Evolutionary conservation across 2,329 filamentous ascomycete species (phyloP), one percentile per base, ranked within the genome.

Genomic region (Cladosporium sp.): DNA sequence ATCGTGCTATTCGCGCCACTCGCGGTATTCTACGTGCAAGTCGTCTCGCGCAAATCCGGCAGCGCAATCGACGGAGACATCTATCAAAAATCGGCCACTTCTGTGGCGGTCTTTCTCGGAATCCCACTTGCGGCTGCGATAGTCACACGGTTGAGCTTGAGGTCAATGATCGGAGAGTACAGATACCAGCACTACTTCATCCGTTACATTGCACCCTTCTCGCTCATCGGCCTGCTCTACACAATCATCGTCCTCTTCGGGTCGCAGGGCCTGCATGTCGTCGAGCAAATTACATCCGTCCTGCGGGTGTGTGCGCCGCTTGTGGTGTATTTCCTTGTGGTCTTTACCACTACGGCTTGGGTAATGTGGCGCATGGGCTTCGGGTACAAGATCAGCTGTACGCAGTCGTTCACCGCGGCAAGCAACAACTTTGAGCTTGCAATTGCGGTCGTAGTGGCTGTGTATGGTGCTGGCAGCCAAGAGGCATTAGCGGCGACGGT

Each of bases 351-450:
- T 2, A 94, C 90, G 0, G 76, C 94, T 1, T 77, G 76, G 43
- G 74, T 86, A 1, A 82, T 84, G 3, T 78, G 81, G 51, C 81
- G 78, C n/a, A 74, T 88, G n/a, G 88, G 90, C 0, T 92, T 92
- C 60, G 85, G 84, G 0, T 95, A 95, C 70, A 80, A 81, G 37
- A 71, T 92, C 0, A 82, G 83, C 1, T 81, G 82, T 11, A 93
- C 90, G 1, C 90, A 95, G 74, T 92, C 89, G 69, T 94, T 96
- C 67, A 95, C 90, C 0, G 92, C 90, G 0, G 89, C 90, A 1
- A 96, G 91, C 71, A 96, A 96, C 70, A 96, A 96, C 70, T 96
- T 96, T 68, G 92, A 96, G 76, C 77, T 96, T 22, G 90, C 92
- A 0, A 96, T 96, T 74, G 91, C 91, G 0, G 91, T 96, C 0